Percentiles rank a stretch among this genome's conserved stretches.
Conservation (phyloP, 2,329 filamentous ascomycete species). For the Ascochyta rabiei region DNA sequence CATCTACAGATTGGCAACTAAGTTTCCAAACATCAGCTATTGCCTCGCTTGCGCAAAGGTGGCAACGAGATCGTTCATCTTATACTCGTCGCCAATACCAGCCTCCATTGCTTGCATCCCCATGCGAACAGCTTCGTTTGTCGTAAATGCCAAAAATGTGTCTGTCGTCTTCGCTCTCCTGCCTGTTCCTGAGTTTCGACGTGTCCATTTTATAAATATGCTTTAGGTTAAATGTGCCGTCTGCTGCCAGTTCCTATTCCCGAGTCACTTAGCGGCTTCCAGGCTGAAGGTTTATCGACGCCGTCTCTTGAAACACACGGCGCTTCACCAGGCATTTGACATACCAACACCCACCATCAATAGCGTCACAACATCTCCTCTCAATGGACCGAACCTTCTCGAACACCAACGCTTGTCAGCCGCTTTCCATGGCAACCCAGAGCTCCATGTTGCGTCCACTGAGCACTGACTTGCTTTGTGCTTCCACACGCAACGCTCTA, state of each 20-base stretch:
- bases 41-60: conserved; percentile 7
- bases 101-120: neutral
- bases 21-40: conserved; percentile 13
- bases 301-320: conserved; percentile 1
- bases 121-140: neutral
- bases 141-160: neutral
- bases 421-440: neutral
- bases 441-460: neutral
- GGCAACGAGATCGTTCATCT: conserved; percentile 15
- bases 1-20: neutral
- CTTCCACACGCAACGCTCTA: conserved; percentile 2
- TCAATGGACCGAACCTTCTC: neutral
- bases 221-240: too few relatives aligned
- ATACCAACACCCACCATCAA: neutral
- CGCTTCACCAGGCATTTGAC: neutral
- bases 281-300: neutral
- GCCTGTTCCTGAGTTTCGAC: neutral
- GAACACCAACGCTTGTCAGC: neutral
- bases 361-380: neutral
- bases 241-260: neutral
- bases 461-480: neutral
- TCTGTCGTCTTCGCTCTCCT: neutral
- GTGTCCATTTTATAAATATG: too few relatives aligned
- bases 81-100: conserved; percentile 7
- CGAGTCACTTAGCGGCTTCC: neutral